A percentile compares a stretch with the other conserved stretches of the same genome.
phyloP scores from a whole-genome alignment of 2,329 filamentous ascomycete genomes.

The Talaromyces sp. region DNA sequence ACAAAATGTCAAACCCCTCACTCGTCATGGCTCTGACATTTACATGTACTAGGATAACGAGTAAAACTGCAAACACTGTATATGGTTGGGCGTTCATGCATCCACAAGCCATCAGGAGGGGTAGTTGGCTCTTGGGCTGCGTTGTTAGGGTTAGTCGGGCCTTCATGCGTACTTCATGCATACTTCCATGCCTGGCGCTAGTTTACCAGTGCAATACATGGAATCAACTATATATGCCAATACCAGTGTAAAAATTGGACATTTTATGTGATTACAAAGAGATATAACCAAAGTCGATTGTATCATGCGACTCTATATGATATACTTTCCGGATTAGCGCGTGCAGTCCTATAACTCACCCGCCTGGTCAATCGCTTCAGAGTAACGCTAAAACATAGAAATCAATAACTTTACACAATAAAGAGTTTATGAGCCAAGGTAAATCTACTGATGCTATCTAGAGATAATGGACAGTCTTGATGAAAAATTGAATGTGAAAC shows the following conservation, averaged over 20 bases:
- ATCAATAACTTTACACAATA: too few species aligned
- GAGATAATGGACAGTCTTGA: neutral
- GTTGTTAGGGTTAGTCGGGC: neutral
- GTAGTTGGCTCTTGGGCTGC: neutral
- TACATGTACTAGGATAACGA: neutral
- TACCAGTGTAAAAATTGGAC: neutral
- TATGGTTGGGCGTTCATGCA: conserved; percentile 1
- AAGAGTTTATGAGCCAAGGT: too few species aligned
- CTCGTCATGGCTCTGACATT: neutral
- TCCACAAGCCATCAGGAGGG: neutral
- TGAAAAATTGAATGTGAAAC: neutral
- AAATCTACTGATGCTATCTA: neutral
- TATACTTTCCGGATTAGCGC: too few species aligned
- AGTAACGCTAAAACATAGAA: too few species aligned
- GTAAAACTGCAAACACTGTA: neutral
- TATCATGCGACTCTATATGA: neutral
- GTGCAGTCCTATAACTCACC: too few species aligned
- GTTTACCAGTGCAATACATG: neutral
- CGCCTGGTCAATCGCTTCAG: too few species aligned
- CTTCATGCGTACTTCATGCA: neutral
- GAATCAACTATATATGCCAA: neutral
- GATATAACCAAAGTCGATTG: neutral
- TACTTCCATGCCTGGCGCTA: neutral
- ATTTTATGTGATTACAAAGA: neutral
- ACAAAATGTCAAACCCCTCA: neutral